phyloP scores from a whole-genome alignment of 2,329 filamentous ascomycete species.

The Phoma sp. region DNA sequence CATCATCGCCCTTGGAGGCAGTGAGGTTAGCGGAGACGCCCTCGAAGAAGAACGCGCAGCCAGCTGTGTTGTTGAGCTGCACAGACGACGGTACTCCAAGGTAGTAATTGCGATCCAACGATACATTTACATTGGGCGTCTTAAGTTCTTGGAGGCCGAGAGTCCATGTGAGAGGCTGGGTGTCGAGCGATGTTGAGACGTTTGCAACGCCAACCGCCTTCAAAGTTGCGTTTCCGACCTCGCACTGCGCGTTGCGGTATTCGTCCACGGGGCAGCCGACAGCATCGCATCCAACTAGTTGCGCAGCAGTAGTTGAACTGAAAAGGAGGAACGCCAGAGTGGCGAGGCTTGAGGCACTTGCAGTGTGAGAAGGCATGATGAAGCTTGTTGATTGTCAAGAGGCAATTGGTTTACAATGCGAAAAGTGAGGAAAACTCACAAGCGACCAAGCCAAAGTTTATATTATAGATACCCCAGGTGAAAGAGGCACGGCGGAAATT shows the following conservation, averaged over 20 bases:
- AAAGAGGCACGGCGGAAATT: too few species aligned
- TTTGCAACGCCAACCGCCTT: slow-evolving; percentile 11
- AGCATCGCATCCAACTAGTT: slow-evolving; percentile 10
- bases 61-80: not conserved
- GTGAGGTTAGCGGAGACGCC: slow-evolving; percentile 3
- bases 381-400: not conserved
- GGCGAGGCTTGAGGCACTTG: not conserved
- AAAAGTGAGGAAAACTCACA: not conserved
- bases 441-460: too few species aligned
- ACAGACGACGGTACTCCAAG: slow-evolving; percentile 9
- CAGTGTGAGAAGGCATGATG: not conserved
- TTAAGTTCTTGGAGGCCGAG: slow-evolving; percentile 6
- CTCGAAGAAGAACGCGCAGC: slow-evolving; percentile 15
- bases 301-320: not conserved
- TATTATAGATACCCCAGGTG: too few species aligned
- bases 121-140: not conserved
- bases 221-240: slow-evolving; percentile 3
- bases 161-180: slow-evolving; percentile 14
- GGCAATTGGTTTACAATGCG: not conserved
- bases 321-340: not conserved
- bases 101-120: slow-evolving; percentile 13
- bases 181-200: not conserved
- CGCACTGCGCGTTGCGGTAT: slow-evolving; percentile 1
- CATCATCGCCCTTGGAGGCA: not conserved
- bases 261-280: slow-evolving; percentile 9